Evolutionary conservation across 345 rosid species (phyloP), one percentile per base, ranked within the genome.

Genomic region (Populus simonii): DNA sequence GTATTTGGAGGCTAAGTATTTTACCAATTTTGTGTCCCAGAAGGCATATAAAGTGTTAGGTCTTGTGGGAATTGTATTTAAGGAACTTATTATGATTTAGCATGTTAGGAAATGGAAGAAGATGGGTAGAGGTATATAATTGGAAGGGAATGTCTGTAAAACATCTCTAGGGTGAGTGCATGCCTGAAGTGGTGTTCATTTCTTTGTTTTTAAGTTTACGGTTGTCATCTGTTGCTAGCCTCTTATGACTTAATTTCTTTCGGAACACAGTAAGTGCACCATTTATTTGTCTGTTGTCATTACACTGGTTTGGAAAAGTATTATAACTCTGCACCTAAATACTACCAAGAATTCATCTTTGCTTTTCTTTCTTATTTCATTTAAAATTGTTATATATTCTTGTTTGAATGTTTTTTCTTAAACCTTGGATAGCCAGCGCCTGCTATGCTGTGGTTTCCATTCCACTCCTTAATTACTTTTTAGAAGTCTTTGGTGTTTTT

Each of bases 391-490:
- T 72, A 25, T 25, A 17, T 23, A 16, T 71, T 51, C 38, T 75
- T 35, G 23, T 53, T 79, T 11, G 25, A 55, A 27, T 23, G n/a
- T 15, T 18, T 70, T 70, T 12, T 1, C 47, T 68, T 73, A 20
- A 63, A 53, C 78, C 76, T 74, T 83, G 80, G 77, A 70, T 65
- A 57, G 68, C 8, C 17, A 68, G 55, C 25, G 7, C 23, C 5
- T 15, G 66, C 68, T 57, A 57, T 66, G 43, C 33, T 66, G 18
- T 66, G 22, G 62, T 38, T 8, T 66, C 47, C 36, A 35, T 75
- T 63, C 35, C 12, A 1, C 13, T 35, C 47, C 31, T 67, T 53
- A 76, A 55, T 72, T 10, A 39, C 59, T 31, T 23, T 22, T 15
- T 70, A 43, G 35, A 23, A 31, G 62, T 10, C 2, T 62, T 4